Conservation (phyloP, 257 asterid genomes). For the Capsicum pubescens region DNA sequence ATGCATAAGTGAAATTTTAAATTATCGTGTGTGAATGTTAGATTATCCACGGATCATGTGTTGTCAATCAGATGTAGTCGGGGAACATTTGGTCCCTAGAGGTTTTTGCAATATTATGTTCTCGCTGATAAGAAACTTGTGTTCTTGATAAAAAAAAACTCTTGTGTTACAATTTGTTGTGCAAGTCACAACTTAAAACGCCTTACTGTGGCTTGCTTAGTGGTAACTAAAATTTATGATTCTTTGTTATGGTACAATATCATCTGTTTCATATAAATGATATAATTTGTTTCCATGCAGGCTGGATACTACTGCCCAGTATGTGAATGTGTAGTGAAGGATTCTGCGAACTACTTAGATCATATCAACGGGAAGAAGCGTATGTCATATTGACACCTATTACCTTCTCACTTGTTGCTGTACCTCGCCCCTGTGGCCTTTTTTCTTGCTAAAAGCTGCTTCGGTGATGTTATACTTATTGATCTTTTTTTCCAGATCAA, state of each 20-base stretch:
- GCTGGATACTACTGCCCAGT: conserved; percentile 98
- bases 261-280: conserved; percentile 19
- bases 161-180: conserved; percentile 9
- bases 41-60: background rate
- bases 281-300: conserved; percentile 54
- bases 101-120: background rate
- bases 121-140: background rate
- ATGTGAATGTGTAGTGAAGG: conserved; percentile 98
- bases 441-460: conserved; percentile 2
- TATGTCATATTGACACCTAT: conserved; percentile 45
- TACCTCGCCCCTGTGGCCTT: background rate
- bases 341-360: conserved; percentile 98
- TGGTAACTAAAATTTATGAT: conserved; percentile 19
- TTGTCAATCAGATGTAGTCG: conserved; percentile 5
- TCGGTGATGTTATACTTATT: background rate
- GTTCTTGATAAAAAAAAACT: background rate
- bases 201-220: background rate
- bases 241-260: background rate
- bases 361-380: conserved; percentile 99
- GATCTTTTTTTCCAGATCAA: conserved; percentile 62
- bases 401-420: background rate
- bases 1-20: background rate
- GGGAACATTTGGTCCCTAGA: background rate
- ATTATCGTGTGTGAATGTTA: background rate
- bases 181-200: background rate